Evolutionary conservation across 1,139 yeast genomes (phyloP), one percentile per base, ranked within the genome.

Genomic region (Wickerhamiella pararugosa): DNA sequence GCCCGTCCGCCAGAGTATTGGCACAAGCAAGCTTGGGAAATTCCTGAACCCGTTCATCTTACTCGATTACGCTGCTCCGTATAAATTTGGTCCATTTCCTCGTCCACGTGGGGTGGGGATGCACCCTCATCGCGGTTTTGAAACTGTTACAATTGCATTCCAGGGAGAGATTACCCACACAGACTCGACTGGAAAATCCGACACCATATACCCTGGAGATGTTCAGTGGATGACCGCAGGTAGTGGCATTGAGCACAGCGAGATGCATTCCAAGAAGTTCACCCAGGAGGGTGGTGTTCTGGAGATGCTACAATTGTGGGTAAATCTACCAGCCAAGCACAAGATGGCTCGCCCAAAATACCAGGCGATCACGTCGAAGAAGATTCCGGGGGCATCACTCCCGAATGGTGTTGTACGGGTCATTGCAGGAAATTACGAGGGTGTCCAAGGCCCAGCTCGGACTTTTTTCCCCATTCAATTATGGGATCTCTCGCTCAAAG

Each of bases 191-290:
- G 94, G 94, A 0, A 66, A 79, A 29, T 70, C 73, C 45, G 94
- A 94, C 44, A 69, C 83, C 11, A 64, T 84, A 44, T 72, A 74
- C 46, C 77, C 86, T 15, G 95, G 94, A 40, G 95, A 84, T 58
- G 65, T 84, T 51, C 96, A 84, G 62, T 83, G 84, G 58, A 84
- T 86, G 95, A 84, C 94, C 37, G 94, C 95, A 7, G 94, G 95
- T 45, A 73, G 70, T 51, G 95, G 94, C 44, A 74, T 84, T 37
- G 84, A 82, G 36, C 95, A 83, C 58, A 73, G 83, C 5, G 94
- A 83, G 57, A 82, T 82, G 76, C 94, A 94, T 6, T 74, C 80
- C 29, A n/a, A 29, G 9, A 26, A 34, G 9, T 33, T 30, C 32
- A 33, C 40, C n/a, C 26, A 36, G 7, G 67, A 68, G 34, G 68